A percentile compares a stretch with the other conserved stretches of the same genome.
Evolutionary conservation across 768 basidiomycete genomes (phyloP).

Genomic region (Lactarius tabidus): DNA sequence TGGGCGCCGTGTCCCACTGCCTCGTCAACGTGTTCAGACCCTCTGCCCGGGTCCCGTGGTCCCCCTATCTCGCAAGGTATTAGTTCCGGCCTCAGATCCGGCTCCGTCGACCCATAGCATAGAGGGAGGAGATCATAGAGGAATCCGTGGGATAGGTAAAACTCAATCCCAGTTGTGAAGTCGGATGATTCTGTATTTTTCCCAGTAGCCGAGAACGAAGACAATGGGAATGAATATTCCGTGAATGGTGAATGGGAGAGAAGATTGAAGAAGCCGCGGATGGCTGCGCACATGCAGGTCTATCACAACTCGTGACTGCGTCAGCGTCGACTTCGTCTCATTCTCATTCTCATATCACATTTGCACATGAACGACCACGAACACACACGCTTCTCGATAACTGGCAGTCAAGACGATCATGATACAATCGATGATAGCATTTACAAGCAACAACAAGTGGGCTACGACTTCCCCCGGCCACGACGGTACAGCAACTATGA

Average conservation of each 20-base stretch:
- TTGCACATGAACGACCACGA: background rate
- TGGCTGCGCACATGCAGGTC: background rate
- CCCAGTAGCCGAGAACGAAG: background rate
- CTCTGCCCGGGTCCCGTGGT: slow-evolving; percentile 14
- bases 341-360: slow-evolving; percentile 5
- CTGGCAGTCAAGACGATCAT: background rate
- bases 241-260: background rate
- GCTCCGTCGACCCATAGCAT: background rate
- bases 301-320: background rate
- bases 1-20: slow-evolving; percentile 6
- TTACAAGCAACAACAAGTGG: no score
- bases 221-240: no score
- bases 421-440: background rate
- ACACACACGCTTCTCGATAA: background rate
- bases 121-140: background rate
- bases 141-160: background rate
- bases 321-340: background rate
- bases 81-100: background rate
- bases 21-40: slow-evolving; percentile 7
- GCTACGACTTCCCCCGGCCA: no score
- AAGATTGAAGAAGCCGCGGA: background rate
- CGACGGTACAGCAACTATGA: background rate
- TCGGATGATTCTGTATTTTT: background rate
- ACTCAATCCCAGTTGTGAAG: background rate
- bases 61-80: slow-evolving; percentile 7